Conservation (phyloP, 768 basidiomycete genomes). For the Pulveroboletus frians region DNA sequence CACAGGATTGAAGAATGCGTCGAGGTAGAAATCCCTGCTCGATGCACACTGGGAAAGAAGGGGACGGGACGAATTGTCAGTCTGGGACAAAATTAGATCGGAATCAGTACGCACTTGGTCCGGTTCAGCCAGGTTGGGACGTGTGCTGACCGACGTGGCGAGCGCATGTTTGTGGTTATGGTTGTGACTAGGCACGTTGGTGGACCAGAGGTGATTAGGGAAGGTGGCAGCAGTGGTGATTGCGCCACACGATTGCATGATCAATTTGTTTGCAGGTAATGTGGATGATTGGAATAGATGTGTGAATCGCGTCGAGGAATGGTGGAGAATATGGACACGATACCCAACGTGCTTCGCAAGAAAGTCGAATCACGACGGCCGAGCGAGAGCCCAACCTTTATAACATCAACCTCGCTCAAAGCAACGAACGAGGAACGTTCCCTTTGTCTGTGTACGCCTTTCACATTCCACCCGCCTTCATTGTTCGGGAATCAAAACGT, state of each 20-base stretch:
- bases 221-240: background rate
- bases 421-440: conserved; percentile 3
- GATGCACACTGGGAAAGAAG: background rate
- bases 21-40: conserved; percentile 42
- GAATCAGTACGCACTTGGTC: background rate
- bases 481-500: conserved; percentile 1
- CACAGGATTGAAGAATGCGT: conserved; percentile 41
- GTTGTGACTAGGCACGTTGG: background rate
- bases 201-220: background rate
- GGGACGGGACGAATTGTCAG: background rate
- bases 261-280: background rate
- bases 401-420: background rate
- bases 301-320: background rate
- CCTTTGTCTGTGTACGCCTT: conserved; percentile 11
- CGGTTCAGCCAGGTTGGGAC: background rate
- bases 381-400: conserved; percentile 1
- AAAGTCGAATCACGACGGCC: background rate
- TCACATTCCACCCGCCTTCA: conserved; percentile 13
- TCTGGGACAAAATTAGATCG: background rate
- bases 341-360: background rate
- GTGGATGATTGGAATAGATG: background rate
- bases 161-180: background rate
- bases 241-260: background rate
- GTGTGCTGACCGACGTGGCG: background rate
- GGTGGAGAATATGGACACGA: background rate